Evolutionary conservation across 768 basidiomycete species (phyloP).

Genomic region (Tricholoma bakamatsutake): DNA sequence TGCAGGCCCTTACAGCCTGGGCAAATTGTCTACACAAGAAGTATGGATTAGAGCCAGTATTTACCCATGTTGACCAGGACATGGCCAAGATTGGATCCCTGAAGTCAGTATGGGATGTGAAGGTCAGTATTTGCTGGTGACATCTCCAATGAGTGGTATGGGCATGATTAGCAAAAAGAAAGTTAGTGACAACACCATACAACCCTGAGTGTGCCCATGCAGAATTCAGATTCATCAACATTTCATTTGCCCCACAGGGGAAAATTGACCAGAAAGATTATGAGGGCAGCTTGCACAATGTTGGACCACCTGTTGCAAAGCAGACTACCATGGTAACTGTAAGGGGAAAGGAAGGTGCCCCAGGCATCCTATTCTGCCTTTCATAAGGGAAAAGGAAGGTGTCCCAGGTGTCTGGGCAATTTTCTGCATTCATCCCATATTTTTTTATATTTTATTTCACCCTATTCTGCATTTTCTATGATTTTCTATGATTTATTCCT

Average conservation of each 20-base stretch:
- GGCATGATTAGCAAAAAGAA: constrained; percentile 11
- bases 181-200: constrained; percentile 20
- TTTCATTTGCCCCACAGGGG: not conserved
- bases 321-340: not conserved
- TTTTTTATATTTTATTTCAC: too few relatives aligned
- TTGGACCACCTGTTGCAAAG: not conserved
- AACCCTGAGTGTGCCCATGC: constrained; percentile 10
- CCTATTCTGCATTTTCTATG: too few relatives aligned
- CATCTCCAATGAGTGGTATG: constrained; percentile 15
- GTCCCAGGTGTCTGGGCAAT: too few relatives aligned
- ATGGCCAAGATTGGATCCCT: constrained; percentile 12
- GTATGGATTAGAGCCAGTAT: too few relatives aligned
- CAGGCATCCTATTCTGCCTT: too few relatives aligned
- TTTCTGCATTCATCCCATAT: too few relatives aligned
- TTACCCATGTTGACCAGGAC: too few relatives aligned
- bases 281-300: constrained; percentile 5
- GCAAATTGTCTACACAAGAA: too few relatives aligned
- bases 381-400: too few relatives aligned
- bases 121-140: constrained; percentile 22
- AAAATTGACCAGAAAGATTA: not conserved
- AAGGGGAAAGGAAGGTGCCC: too few relatives aligned
- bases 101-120: constrained; percentile 13
- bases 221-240: constrained; percentile 3
- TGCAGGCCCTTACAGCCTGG: too few relatives aligned
- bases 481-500: too few relatives aligned